Conservation (phyloP, 2,329 filamentous ascomycete genomes). For the Ophiostoma piceae region DNA sequence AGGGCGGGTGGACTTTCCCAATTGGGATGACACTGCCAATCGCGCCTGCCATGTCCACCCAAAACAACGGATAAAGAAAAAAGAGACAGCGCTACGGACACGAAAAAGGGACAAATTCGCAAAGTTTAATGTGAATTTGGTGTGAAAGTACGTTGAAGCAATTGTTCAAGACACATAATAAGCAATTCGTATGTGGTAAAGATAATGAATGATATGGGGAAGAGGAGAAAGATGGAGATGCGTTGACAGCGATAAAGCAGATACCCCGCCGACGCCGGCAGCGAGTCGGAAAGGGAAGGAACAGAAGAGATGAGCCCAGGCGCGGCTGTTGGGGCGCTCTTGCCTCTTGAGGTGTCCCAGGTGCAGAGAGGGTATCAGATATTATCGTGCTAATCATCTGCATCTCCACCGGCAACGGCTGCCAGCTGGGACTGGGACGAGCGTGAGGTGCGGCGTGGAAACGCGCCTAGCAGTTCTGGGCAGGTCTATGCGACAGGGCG, state of each 20-base stretch:
- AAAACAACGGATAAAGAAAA: neutral
- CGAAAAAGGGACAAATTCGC: neutral
- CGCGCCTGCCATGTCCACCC: conserved; percentile 5
- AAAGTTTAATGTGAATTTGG: neutral
- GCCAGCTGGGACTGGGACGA: neutral
- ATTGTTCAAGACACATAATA: neutral
- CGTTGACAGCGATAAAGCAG: neutral
- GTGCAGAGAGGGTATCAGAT: neutral
- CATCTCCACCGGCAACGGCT: conserved; percentile 3
- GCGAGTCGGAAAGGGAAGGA: neutral
- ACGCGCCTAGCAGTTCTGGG: conserved; percentile 7
- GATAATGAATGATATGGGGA: neutral
- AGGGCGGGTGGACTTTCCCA: neutral
- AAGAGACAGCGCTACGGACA: neutral
- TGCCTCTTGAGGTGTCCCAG: neutral
- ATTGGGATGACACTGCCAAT: neutral
- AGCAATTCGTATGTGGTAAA: conserved; percentile 7
- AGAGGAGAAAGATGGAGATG: conserved; percentile 3
- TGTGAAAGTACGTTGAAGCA: neutral
- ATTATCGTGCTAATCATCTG: neutral
- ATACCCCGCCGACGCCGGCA: neutral
- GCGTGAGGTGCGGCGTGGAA: neutral
- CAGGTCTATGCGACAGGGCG: conserved; percentile 16
- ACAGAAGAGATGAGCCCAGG: neutral
- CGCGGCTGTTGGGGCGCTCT: neutral